Evolutionary conservation across 2,329 filamentous ascomycete species (phyloP).

Genomic region (Pezicula radicicola): DNA sequence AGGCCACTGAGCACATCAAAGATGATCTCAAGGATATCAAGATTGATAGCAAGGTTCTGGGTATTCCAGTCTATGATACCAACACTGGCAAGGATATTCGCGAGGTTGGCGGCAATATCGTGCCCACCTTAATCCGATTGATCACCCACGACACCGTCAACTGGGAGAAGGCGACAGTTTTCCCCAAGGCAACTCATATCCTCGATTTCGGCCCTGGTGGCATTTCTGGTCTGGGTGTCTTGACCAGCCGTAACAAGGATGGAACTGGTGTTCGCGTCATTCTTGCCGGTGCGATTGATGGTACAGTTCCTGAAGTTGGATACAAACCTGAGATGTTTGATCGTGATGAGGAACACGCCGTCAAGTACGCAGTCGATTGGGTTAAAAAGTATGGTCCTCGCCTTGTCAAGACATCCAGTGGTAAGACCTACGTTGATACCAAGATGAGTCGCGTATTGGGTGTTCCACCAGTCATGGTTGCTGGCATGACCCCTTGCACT

Average conservation of each 20-base stretch:
- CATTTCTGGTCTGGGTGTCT: slow-evolving; percentile 89
- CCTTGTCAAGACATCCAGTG: slow-evolving; percentile 83
- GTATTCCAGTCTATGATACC: slow-evolving; percentile 86
- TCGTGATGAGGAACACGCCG: slow-evolving; percentile 88
- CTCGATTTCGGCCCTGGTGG: slow-evolving; percentile 96
- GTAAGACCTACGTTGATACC: slow-evolving; percentile 90
- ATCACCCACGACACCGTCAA: slow-evolving; percentile 93
- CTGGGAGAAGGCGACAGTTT: slow-evolving; percentile 93
- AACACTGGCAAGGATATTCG: slow-evolving; percentile 84
- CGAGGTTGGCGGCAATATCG: slow-evolving; percentile 69
- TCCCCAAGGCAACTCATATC: slow-evolving; percentile 88
- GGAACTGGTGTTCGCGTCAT: slow-evolving; percentile 96
- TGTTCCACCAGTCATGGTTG: slow-evolving; percentile 83
- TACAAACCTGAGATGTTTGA: slow-evolving; percentile 99
- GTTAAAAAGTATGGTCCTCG: slow-evolving; percentile 95
- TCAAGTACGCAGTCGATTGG: slow-evolving; percentile 96
- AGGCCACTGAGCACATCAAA: slow-evolving; percentile 78
- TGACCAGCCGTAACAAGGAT: slow-evolving; percentile 99
- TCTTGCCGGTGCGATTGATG: slow-evolving; percentile 87
- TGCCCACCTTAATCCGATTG: slow-evolving; percentile 83
- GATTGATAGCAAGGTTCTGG: slow-evolving; percentile 71
- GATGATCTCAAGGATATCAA: slow-evolving; percentile 81
- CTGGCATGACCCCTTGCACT: slow-evolving; percentile 90
- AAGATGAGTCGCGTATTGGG: slow-evolving; percentile 90
- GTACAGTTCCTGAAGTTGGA: slow-evolving; percentile 84